These are phyloP conservation scores for Citrus maxima DNA, from an alignment of 345 rosid species.

Conservation along the genomic window DNA sequence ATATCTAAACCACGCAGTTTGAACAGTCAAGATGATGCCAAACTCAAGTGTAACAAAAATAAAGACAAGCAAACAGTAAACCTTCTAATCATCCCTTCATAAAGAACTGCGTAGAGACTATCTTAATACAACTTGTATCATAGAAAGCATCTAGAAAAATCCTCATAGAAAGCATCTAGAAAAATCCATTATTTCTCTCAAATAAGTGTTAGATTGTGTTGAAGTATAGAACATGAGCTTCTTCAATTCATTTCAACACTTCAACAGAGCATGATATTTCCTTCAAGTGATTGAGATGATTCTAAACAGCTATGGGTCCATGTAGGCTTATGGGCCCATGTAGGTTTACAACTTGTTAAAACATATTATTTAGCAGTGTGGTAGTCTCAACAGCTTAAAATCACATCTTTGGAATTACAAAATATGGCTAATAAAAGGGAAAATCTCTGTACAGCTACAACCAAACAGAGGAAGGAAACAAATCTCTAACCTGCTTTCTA, in stretches of 20 bases:
- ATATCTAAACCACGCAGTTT: constrained; percentile 46
- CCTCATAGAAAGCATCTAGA: neutral
- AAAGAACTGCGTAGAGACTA: neutral
- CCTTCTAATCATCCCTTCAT: neutral
- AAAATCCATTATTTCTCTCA: neutral
- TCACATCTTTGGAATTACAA: neutral
- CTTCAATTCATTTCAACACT: neutral
- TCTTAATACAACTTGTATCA: neutral
- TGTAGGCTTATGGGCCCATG: neutral
- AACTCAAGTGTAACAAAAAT: neutral
- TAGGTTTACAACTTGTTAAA: neutral
- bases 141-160: neutral
- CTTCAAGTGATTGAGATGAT: neutral
- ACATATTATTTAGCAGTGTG: neutral
- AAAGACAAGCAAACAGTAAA: neutral
- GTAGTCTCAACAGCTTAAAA: neutral
- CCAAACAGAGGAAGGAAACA: neutral
- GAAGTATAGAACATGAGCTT: neutral
- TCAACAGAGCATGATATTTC: neutral
- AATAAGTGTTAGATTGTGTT: neutral
- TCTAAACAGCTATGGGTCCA: neutral
- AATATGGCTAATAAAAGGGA: neutral
- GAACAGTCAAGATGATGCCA: neutral
- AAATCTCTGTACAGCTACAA: neutral
- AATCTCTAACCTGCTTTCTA: constrained; percentile 71